Conservation (phyloP, 2,329 filamentous ascomycete genomes). For the Colletotrichum navitas region DNA sequence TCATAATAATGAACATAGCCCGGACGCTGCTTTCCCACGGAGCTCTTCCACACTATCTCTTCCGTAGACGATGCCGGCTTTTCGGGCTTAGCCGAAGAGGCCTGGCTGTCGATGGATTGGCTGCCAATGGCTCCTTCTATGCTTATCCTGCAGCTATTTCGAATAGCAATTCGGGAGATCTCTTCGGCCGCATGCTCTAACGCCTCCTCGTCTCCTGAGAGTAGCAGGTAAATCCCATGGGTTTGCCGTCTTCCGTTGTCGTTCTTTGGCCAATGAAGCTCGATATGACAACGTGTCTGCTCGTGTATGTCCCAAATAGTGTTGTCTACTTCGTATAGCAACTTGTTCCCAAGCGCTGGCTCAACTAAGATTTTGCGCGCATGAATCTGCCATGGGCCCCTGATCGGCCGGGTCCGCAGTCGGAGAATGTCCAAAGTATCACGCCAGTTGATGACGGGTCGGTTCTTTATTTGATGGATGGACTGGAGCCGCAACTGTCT, state of each 20-base stretch:
- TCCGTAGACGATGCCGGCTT: background rate
- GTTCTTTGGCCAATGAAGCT: conserved; percentile 37
- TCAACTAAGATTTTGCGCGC: conserved; percentile 47
- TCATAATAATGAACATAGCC: background rate
- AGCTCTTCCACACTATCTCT: conserved; percentile 28
- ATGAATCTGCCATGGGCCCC: conserved; percentile 38
- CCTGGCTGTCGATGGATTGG: conserved; percentile 8
- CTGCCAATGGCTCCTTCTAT: conserved; percentile 18
- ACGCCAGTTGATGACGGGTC: conserved; percentile 55
- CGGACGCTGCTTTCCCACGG: conserved; percentile 18
- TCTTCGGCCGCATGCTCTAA: conserved; percentile 32
- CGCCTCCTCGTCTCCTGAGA: conserved; percentile 37
- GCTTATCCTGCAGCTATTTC: background rate
- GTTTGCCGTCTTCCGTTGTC: background rate
- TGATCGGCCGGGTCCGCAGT: conserved; percentile 50
- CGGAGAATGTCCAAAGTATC: conserved; percentile 55
- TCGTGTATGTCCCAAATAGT: conserved; percentile 50
- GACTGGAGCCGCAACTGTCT: conserved; percentile 54
- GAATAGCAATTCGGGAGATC: conserved; percentile 21
- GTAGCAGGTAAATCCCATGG: conserved; percentile 10
- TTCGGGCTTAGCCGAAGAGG: background rate
- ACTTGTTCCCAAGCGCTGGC: conserved; percentile 26
- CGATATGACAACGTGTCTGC: conserved; percentile 44
- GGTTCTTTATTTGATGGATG: conserved; percentile 49
- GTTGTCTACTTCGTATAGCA: conserved; percentile 43